A percentile compares a stretch with the other conserved stretches of the same genome.
These are phyloP conservation scores for Cladophialophora chaetospira DNA, from an alignment of 2,329 filamentous ascomycete species.

Conservation along the genomic window DNA sequence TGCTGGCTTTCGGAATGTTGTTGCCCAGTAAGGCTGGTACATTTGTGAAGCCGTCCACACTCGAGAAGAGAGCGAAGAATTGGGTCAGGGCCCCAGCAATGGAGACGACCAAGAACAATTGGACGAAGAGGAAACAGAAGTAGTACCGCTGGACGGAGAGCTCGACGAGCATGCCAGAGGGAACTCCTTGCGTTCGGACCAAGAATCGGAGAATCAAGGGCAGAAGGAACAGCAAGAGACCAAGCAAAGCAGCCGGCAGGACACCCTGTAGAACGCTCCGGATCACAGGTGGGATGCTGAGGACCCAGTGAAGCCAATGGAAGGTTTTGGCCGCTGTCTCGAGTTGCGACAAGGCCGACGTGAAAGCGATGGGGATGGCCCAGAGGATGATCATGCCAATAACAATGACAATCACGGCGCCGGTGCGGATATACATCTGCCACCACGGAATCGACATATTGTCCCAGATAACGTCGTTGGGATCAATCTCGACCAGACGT, in stretches of 20 bases:
- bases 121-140: slow-evolving; percentile 91
- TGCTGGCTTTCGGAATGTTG: slow-evolving; percentile 82
- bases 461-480: slow-evolving; percentile 91
- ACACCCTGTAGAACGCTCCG: slow-evolving; percentile 79
- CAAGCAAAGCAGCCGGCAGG: slow-evolving; percentile 74
- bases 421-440: slow-evolving; percentile 76
- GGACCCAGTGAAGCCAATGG: slow-evolving; percentile 71
- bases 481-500: slow-evolving; percentile 88
- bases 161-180: slow-evolving; percentile 76
- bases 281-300: slow-evolving; percentile 60
- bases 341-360: slow-evolving; percentile 78
- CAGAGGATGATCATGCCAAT: slow-evolving; percentile 80
- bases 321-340: slow-evolving; percentile 66
- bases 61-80: slow-evolving; percentile 62
- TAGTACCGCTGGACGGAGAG: slow-evolving; percentile 90
- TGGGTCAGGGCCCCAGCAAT: slow-evolving; percentile 75
- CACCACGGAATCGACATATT: slow-evolving; percentile 97
- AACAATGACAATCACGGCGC: slow-evolving; percentile 66
- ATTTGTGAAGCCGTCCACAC: slow-evolving; percentile 67
- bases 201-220: slow-evolving; percentile 77
- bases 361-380: slow-evolving; percentile 88
- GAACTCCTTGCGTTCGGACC: slow-evolving; percentile 72
- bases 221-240: slow-evolving; percentile 75
- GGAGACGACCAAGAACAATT: slow-evolving; percentile 90
- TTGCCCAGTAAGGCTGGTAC: slow-evolving; percentile 72